Evolutionary conservation across 129 eudicot genomes (phyloP), one percentile per base, ranked within the genome.

Genomic region (Smallanthus sonchifolius): DNA sequence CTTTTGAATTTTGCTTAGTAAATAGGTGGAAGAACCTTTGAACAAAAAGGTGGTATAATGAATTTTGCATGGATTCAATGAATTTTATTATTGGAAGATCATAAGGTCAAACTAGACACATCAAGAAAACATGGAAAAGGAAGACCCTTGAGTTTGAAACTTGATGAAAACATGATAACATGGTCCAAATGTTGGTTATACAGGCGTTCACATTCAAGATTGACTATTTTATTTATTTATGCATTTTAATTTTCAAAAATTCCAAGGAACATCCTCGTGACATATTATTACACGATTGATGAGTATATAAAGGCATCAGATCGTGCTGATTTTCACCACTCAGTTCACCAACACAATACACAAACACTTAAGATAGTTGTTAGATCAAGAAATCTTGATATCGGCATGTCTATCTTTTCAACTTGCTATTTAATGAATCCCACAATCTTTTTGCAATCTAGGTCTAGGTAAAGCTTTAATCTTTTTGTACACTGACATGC

Each of bases 331-430:
- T 39, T 65, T 28, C 61, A 78, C 56, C 64, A 76, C 75, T 65
- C 79, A 57, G 38, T 79, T 82, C 67, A 75, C 30, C 79, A 75
- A 52, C 77, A 55, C 71, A 19, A 44, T 14, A 59, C 54, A 51
- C 57, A 57, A 65, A 72, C 65, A 36, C 11, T 76, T 67, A 10
- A 30, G 56, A 63, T 35, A 16, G 59, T 66, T 61, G 55, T 30
- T 69, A 36, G 13, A 72, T 57, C 63, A 17, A 75, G 59, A 70
- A 44, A 69, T 38, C 62, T 79, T 61, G 30, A 34, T 35, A 72
- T 20, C 80, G 62, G 5, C 42, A 85, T 87, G 89, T 77, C 73
- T 71, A 71, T 74, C 76, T 70, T 72, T 69, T 79, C 86, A 17
- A 44, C 82, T 73, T 68, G 77, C 81, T 80, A 69, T 57, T 71